Percentiles rank a stretch among this genome's conserved stretches.
Evolutionary conservation across 305 asterid genomes (phyloP).

Genomic region (Rubia peregrina): DNA sequence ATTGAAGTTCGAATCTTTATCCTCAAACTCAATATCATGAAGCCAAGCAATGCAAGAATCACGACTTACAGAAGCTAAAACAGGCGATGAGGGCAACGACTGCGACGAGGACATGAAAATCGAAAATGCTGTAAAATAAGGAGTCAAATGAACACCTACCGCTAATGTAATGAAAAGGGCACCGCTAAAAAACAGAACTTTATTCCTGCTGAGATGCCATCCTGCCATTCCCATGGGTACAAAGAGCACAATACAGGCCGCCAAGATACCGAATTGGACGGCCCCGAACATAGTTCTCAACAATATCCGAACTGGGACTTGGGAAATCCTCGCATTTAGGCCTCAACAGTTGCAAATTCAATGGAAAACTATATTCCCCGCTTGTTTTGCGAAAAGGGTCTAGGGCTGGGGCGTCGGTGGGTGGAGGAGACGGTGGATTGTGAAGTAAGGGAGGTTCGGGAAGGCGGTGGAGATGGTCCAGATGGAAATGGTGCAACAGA

Average conservation of each 20-base stretch:
- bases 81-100: conserved; percentile 15
- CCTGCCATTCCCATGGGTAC: conserved; percentile 99
- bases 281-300: conserved; percentile 48
- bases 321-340: conserved; percentile 17
- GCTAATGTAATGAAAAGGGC: conserved; percentile 92
- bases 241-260: conserved; percentile 76
- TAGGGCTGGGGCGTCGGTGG: conserved; percentile 23
- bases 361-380: background rate
- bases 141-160: conserved; percentile 83
- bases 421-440: conserved; percentile 7
- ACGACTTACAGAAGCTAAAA: conserved; percentile 28
- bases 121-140: conserved; percentile 62
- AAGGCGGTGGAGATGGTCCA: background rate
- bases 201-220: conserved; percentile 94
- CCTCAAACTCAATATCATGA: conserved; percentile 36
- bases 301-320: conserved; percentile 1
- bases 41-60: conserved; percentile 64
- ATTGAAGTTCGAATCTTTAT: conserved; percentile 7
- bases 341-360: background rate
- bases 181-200: conserved; percentile 86
- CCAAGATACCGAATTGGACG: conserved; percentile 73
- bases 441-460: conserved; percentile 14
- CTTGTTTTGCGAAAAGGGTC: conserved; percentile 8
- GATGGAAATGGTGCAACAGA: conserved; percentile 20
- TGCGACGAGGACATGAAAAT: conserved; percentile 30